Evolutionary conservation across 1,284 basidiomycete genomes (phyloP), one percentile per base, ranked within the genome.

Genomic region (Athelia psychrophila): DNA sequence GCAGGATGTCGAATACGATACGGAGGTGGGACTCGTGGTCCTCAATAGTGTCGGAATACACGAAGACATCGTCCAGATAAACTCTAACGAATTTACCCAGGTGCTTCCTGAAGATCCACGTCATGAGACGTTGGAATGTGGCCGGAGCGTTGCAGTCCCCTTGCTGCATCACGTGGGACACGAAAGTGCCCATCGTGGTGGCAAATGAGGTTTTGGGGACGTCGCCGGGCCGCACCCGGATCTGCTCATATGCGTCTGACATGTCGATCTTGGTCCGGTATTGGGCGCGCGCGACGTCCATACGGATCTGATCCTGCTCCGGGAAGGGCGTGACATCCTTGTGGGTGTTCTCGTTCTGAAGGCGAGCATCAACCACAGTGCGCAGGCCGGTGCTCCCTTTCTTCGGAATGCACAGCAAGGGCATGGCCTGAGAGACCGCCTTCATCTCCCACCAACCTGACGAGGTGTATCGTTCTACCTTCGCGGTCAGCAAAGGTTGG

Each of bases 261-360:
- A 68, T 51, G 50, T 73, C 67, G n/a, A 72, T 61, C 36, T 70
- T 63, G 2, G 63, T 60, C 1, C 61, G 23, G 45, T 63, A 64
- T 36, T 57, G 58, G 10, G 59, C 60, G 20, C 54, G 35, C 0
- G 64, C 60, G 1, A 72, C 64, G 46, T 68, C 63, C 35, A 61
- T 52, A 0, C 64, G 50, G 6, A 75, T 73, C 0, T 60, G 49
- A 10, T 72, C 66, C 23, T 70, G 68, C 48, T 72, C 69, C 1
- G 71, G 72, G 47, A 75, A 54, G 2, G 70, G 74, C 0, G 68
- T 71, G 0, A 71, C 61, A 49, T 66, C 50, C 45, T 75, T 72
- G 0, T 65, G 22, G 0, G 69, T 74, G 50, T 75, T 75, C 0
- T 67, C 59, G 48, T 75, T 74, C 1, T 61, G 47, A 40, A 70